These are phyloP conservation scores for Lentinus tigrinus DNA, from an alignment of 768 basidiomycete species.

Conservation along the genomic window DNA sequence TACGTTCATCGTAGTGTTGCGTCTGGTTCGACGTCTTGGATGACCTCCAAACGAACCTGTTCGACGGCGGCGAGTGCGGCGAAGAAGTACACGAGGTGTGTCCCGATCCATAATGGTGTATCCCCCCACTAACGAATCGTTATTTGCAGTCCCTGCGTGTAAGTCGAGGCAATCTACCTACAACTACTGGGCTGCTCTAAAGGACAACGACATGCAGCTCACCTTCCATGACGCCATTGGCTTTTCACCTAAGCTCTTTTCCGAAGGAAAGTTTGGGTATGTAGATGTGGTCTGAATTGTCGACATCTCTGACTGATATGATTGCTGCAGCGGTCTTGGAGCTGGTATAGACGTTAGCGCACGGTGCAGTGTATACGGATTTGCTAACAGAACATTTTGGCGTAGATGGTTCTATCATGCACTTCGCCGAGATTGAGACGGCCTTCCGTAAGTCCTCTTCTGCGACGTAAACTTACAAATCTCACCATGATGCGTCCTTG, in stretches of 20 bases:
- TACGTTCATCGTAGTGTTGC: constrained; percentile 2
- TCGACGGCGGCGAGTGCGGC: constrained; percentile 9
- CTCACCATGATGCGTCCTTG: too few relatives aligned
- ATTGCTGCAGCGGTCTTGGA: constrained; percentile 24
- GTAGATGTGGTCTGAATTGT: neutral
- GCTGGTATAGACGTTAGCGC: constrained; percentile 20
- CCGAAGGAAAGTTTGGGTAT: constrained; percentile 9
- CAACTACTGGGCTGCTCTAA: neutral
- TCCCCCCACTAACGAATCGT: neutral
- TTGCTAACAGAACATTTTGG: neutral
- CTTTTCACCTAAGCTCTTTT: constrained; percentile 16
- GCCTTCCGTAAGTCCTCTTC: too few relatives aligned
- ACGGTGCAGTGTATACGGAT: neutral
- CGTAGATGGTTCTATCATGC: constrained; percentile 48
- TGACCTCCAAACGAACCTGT: constrained; percentile 11
- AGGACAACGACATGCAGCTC: constrained; percentile 16
- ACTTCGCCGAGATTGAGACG: constrained; percentile 41
- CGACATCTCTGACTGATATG: neutral
- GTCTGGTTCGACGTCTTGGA: constrained; percentile 16
- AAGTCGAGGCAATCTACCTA: neutral
- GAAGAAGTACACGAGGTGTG: constrained; percentile 3
- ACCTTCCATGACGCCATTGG: constrained; percentile 28
- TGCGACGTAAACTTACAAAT: too few relatives aligned
- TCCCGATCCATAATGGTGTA: neutral
- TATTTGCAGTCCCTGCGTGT: neutral